phyloP scores from a whole-genome alignment of 2,329 filamentous ascomycete genomes.

The Fusarium continuum region DNA sequence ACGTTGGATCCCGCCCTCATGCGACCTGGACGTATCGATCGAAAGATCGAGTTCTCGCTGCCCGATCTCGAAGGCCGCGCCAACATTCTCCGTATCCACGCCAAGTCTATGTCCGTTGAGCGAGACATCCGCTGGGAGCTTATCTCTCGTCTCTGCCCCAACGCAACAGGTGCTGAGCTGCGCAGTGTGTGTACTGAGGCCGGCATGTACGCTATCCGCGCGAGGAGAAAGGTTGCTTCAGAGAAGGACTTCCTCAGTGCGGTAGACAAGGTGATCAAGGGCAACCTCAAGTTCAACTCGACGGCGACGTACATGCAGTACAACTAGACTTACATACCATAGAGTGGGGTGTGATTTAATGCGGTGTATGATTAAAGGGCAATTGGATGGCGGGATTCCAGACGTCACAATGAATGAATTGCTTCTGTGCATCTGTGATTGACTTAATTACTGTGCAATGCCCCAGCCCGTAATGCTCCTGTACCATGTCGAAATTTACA shows the following conservation, averaged over 20 bases:
- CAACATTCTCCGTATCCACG: constrained; percentile 97
- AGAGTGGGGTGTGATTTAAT: constrained; percentile 41
- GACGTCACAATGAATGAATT: constrained; percentile 40
- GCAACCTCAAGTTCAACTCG: constrained; percentile 98
- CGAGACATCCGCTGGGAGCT: constrained; percentile 99
- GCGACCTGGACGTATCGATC: constrained; percentile 95
- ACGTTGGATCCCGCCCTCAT: constrained; percentile 97
- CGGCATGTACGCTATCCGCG: constrained; percentile 97
- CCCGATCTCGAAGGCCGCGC: constrained; percentile 97
- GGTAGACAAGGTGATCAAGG: constrained; percentile 99
- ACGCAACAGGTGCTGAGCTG: constrained; percentile 95
- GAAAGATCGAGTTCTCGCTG: constrained; percentile 98
- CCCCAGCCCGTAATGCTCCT: background rate
- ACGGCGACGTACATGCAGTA: constrained; percentile 99
- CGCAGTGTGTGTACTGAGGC: constrained; percentile 97
- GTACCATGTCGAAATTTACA: constrained; percentile 24
- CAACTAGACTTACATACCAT: constrained; percentile 70
- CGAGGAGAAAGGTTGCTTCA: constrained; percentile 93
- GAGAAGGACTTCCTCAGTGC: constrained; percentile 99
- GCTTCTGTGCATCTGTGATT: constrained; percentile 7
- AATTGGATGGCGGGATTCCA: constrained; percentile 39
- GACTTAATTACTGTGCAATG: background rate
- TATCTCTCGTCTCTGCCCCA: constrained; percentile 95
- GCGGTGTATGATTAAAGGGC: constrained; percentile 49
- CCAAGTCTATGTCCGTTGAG: constrained; percentile 99